phyloP scores from a whole-genome alignment of 2,329 filamentous ascomycete genomes.

The Scytalidium sp. region DNA sequence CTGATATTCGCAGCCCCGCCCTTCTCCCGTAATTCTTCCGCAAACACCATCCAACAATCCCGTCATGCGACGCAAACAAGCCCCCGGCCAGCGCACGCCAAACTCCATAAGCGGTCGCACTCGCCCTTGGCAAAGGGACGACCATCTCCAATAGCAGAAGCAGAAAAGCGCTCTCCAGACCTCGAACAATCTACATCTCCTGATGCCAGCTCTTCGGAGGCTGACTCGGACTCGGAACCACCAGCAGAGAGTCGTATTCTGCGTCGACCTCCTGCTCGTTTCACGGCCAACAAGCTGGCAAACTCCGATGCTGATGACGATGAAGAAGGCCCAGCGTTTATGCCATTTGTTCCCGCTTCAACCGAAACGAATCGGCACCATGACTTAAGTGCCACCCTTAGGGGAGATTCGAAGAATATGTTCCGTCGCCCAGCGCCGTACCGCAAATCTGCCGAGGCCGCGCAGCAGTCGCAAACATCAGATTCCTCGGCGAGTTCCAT shows the following conservation, averaged over 20 bases:
- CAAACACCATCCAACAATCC: slow-evolving; percentile 23
- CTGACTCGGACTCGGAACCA: slow-evolving; percentile 21
- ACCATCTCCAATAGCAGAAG: slow-evolving; percentile 10
- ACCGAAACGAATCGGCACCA: slow-evolving; percentile 13
- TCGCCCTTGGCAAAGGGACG: slow-evolving; percentile 20
- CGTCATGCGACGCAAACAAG: slow-evolving; percentile 21
- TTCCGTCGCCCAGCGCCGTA: slow-evolving; percentile 9
- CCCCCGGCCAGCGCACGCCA: slow-evolving; percentile 22
- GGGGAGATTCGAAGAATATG: slow-evolving; percentile 20
- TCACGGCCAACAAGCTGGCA: slow-evolving; percentile 19
- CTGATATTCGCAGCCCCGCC: slow-evolving; percentile 23
- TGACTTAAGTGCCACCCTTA: slow-evolving; percentile 25
- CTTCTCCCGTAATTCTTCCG: slow-evolving; percentile 27
- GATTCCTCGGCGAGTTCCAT: slow-evolving; percentile 59
- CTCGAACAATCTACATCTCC: slow-evolving; percentile 15
- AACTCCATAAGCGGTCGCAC: slow-evolving; percentile 18
- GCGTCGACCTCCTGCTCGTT: slow-evolving; percentile 22
- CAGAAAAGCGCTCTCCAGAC: slow-evolving; percentile 11
- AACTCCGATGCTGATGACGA: slow-evolving; percentile 24
- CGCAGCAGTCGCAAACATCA: slow-evolving; percentile 40
- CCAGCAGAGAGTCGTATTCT: slow-evolving; percentile 25
- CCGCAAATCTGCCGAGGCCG: slow-evolving; percentile 16
- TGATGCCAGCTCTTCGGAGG: slow-evolving; percentile 15
- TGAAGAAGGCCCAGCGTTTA: slow-evolving; percentile 28
- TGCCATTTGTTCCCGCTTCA: slow-evolving; percentile 18